A percentile compares a stretch with the other conserved stretches of the same genome.
Evolutionary conservation across 2,329 filamentous ascomycete genomes (phyloP).

Genomic region (Penicillium sumatraense): DNA sequence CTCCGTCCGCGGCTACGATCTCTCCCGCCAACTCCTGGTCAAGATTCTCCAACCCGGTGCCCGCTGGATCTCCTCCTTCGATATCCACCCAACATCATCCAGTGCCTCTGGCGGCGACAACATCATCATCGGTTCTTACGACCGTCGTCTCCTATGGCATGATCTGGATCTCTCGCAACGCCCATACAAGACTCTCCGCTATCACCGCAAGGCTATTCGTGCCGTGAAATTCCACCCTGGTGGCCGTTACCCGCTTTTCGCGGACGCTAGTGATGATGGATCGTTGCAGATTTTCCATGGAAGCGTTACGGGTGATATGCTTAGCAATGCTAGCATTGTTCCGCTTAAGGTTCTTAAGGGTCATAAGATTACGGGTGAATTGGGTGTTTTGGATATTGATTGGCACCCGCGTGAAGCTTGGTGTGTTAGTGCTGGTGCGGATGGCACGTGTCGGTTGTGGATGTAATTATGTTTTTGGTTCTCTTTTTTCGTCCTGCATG

Average conservation of each 20-base stretch:
- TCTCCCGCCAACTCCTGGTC: constrained; percentile 86
- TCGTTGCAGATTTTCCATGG: constrained; percentile 96
- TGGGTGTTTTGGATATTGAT: constrained; percentile 91
- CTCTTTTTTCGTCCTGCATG: constrained; percentile 28
- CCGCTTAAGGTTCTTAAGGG: constrained; percentile 92
- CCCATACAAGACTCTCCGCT: constrained; percentile 95
- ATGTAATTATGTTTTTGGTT: constrained; percentile 52
- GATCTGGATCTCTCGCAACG: constrained; percentile 88
- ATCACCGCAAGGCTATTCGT: constrained; percentile 90
- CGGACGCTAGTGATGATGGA: constrained; percentile 93
- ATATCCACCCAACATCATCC: constrained; percentile 87
- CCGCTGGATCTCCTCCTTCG: constrained; percentile 91
- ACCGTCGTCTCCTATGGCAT: constrained; percentile 93
- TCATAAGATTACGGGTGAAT: constrained; percentile 80
- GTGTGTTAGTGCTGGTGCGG: constrained; percentile 91
- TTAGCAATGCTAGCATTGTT: constrained; percentile 96
- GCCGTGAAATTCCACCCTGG: constrained; percentile 84
- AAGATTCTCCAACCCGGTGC: constrained; percentile 94
- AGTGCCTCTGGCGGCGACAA: constrained; percentile 92
- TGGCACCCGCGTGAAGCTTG: constrained; percentile 96
- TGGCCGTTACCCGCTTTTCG: constrained; percentile 80
- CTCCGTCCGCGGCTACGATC: constrained; percentile 89
- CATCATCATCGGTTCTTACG: constrained; percentile 91
- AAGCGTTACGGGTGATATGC: constrained; percentile 89
- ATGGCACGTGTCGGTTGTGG: constrained; percentile 92